Conservation (phyloP, 352 stramenopile genomes). For the Globisporangium spinosum region DNA sequence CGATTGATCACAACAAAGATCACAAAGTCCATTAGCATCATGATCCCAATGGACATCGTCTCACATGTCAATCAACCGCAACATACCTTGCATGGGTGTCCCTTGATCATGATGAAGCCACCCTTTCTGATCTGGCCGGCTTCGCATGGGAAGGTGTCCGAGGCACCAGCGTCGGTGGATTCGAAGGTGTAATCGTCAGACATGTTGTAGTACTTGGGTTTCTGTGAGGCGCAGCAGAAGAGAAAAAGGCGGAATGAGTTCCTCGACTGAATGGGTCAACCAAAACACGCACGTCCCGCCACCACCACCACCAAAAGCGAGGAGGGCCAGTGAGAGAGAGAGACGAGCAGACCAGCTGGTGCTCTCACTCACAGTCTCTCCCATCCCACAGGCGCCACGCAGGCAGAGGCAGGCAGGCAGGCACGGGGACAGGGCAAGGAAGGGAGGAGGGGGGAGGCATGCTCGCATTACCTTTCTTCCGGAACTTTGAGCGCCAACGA, state of each 20-base stretch:
- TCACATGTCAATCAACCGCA: not conserved
- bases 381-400: conserved; percentile 1
- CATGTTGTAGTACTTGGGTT: conserved; percentile 24
- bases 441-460: not conserved
- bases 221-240: not conserved
- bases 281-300: not conserved
- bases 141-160: conserved; percentile 96
- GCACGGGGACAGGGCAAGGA: not conserved
- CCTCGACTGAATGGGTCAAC: not conserved
- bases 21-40: conserved; percentile 3
- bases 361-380: not conserved
- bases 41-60: not conserved
- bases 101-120: conserved; percentile 99
- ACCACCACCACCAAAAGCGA: conserved; percentile 11
- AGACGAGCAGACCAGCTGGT: not conserved
- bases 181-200: conserved; percentile 88
- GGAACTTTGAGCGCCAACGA: conserved; percentile 31
- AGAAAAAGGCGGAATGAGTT: conserved; percentile 19
- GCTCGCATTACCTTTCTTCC: conserved; percentile 22
- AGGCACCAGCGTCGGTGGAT: conserved; percentile 95
- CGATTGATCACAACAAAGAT: not conserved
- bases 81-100: conserved; percentile 96
- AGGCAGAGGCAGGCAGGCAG: not conserved
- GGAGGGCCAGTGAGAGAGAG: not conserved
- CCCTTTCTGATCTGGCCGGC: conserved; percentile 99